Evolutionary conservation across 768 basidiomycete species (phyloP), one percentile per base, ranked within the genome.

Genomic region (Exidia glandulosa): DNA sequence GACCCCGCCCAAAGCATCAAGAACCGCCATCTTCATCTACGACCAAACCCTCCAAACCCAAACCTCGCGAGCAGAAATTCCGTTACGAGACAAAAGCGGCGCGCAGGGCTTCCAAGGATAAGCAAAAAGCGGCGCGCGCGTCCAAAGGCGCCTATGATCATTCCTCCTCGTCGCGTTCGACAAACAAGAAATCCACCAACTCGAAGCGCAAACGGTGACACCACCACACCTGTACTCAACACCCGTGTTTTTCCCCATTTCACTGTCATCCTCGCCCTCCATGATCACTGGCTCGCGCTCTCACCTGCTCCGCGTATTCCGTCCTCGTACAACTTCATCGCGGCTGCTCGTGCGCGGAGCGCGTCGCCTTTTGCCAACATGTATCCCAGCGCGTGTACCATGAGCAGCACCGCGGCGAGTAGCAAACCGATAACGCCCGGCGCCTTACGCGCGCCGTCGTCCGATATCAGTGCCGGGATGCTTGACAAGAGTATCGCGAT

Each of bases 81-180:
- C 80, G 77, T 61, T 90, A 90, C 69, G 83, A 90, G 71, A 88
- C 83, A 3, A 87, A 83, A 64, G 79, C 79, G 32, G 87, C 79
- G 33, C 76, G 90, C 62, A 81, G 78, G 62, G 72, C 74, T 55
- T 82, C 88, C 59, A 78, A 76, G 62, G 72, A 74, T 58, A 88
- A 86, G 68, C 88, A 91, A 68, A 75, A 74, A 45, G 77, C 74
- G 47, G 77, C 87, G 58, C 79, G 83, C 66, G 77, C 78, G 4
- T 84, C 90, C 69, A 90, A 89, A 70, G 87, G 86, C 13, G 83
- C 82, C 64, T n/a, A n/a, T n/a, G n/a, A n/a, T n/a, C n/a, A n/a
- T n/a, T n/a, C n/a, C n/a, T 71, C 80, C 52, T 87, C 87, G 86
- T 23, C 19, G 41, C 16, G 6, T 14, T 45, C 41, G 41, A 13